These are phyloP conservation scores for Arctostaphylos glauca DNA, from an alignment of 148 eudicot species.

Conservation along the genomic window DNA sequence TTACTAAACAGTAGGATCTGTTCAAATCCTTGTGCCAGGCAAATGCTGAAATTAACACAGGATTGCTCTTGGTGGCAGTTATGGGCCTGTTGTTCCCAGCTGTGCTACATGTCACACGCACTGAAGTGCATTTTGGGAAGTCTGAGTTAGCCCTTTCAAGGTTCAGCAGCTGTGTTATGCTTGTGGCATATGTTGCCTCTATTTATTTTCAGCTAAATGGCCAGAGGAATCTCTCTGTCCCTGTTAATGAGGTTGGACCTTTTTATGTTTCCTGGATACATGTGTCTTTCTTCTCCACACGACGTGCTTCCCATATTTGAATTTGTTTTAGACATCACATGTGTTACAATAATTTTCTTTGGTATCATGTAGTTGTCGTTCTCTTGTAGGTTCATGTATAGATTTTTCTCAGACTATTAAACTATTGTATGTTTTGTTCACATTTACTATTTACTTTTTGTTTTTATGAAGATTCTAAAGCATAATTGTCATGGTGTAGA, in stretches of 20 bases:
- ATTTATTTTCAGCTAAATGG: constrained; percentile 33
- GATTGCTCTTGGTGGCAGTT: constrained; percentile 44
- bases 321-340: not conserved
- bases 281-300: not conserved
- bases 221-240: constrained; percentile 22
- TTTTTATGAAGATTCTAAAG: not conserved
- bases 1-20: not conserved
- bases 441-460: not conserved
- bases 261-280: not conserved
- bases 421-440: not conserved
- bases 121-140: constrained; percentile 41
- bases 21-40: constrained; percentile 21
- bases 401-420: not conserved
- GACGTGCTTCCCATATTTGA: not conserved
- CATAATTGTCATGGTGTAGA: not conserved
- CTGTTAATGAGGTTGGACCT: constrained; percentile 25
- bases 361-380: not conserved
- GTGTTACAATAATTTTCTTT: not conserved
- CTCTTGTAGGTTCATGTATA: not conserved
- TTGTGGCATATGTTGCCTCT: constrained; percentile 37
- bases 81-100: constrained; percentile 46
- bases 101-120: constrained; percentile 37
- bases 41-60: constrained; percentile 34
- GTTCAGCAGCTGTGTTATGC: constrained; percentile 46
- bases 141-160: constrained; percentile 47